Percentiles rank a stretch among this genome's conserved stretches.
These are phyloP conservation scores for Mortierella sp. DNA, from an alignment of 371 early-diverging fungal genomes.

Conservation along the genomic window DNA sequence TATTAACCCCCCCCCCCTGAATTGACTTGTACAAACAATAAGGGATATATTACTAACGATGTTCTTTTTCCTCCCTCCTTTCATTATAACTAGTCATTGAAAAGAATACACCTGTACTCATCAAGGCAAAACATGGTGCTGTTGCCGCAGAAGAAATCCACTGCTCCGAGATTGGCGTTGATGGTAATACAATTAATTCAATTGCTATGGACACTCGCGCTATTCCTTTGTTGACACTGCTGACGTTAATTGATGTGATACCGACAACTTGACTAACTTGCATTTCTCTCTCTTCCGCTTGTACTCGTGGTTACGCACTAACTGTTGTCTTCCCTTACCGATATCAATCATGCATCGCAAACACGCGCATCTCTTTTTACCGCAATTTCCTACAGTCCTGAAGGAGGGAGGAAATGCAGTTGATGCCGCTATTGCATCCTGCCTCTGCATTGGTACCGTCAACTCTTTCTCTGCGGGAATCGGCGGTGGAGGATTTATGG, in stretches of 20 bases:
- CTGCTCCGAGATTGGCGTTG: conserved; percentile 88
- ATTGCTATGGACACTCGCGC: background rate
- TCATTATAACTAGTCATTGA: conserved; percentile 11
- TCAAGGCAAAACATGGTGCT: conserved; percentile 70
- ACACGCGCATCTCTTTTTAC: background rate
- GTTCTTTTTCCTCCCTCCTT: background rate
- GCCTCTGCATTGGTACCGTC: conserved; percentile 94
- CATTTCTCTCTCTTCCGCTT: background rate
- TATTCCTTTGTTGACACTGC: too few species aligned
- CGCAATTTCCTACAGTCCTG: conserved; percentile 64
- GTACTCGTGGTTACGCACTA: background rate
- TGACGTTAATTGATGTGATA: conserved; percentile 1
- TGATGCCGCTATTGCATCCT: conserved; percentile 96
- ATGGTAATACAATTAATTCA: conserved; percentile 62
- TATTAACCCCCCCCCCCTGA: background rate
- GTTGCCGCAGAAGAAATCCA: conserved; percentile 89
- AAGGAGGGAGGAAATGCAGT: conserved; percentile 96
- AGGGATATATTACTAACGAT: background rate
- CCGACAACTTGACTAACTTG: background rate
- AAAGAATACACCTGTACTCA: conserved; percentile 23
- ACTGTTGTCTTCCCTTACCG: background rate
- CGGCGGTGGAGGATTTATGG: conserved; percentile 98
- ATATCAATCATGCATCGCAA: too few species aligned
- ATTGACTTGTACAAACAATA: background rate
- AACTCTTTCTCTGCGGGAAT: conserved; percentile 97